phyloP scores from a whole-genome alignment of 345 rosid genomes.

The Salix udensis region DNA sequence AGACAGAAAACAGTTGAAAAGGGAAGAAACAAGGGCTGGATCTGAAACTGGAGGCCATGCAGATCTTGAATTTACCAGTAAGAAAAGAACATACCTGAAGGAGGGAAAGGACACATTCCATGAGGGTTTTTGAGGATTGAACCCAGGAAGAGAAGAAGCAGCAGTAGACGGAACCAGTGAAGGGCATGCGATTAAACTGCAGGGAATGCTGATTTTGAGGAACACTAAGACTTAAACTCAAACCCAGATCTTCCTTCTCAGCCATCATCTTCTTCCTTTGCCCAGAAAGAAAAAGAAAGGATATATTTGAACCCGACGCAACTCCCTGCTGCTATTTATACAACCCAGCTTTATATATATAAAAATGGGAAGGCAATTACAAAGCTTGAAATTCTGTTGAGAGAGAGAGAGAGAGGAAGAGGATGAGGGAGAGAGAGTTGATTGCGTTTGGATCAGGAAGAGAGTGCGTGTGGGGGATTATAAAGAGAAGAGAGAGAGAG shows the following conservation, averaged over 20 bases:
- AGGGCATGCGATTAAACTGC: slow-evolving; percentile 57
- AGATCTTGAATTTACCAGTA: not conserved
- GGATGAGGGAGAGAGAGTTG: slow-evolving; percentile 1
- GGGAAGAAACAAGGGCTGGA: not conserved
- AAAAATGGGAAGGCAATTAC: not conserved
- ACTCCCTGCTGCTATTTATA: not conserved
- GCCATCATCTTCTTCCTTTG: slow-evolving; percentile 35
- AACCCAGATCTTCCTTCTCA: slow-evolving; percentile 79
- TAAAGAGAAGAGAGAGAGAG: slow-evolving; percentile 34
- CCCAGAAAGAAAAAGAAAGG: not conserved
- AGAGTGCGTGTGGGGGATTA: slow-evolving; percentile 23
- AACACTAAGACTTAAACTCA: slow-evolving; percentile 66
- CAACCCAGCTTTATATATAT: not conserved
- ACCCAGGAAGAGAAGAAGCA: slow-evolving; percentile 33
- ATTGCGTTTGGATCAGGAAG: not conserved
- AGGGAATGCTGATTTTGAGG: slow-evolving; percentile 41
- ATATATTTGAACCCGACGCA: not conserved
- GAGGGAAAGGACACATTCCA: slow-evolving; percentile 50
- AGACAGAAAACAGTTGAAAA: not conserved
- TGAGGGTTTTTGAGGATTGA: slow-evolving; percentile 43
- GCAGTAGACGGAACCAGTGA: slow-evolving; percentile 30
- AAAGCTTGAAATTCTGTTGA: not conserved
- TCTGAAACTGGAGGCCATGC: not conserved
- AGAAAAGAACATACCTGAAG: slow-evolving; percentile 36
- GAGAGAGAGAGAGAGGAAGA: slow-evolving; percentile 11